A percentile compares a stretch with the other conserved stretches of the same genome.
These are phyloP conservation scores for Russula sp. DNA, from an alignment of 768 basidiomycete genomes.

Conservation along the genomic window DNA sequence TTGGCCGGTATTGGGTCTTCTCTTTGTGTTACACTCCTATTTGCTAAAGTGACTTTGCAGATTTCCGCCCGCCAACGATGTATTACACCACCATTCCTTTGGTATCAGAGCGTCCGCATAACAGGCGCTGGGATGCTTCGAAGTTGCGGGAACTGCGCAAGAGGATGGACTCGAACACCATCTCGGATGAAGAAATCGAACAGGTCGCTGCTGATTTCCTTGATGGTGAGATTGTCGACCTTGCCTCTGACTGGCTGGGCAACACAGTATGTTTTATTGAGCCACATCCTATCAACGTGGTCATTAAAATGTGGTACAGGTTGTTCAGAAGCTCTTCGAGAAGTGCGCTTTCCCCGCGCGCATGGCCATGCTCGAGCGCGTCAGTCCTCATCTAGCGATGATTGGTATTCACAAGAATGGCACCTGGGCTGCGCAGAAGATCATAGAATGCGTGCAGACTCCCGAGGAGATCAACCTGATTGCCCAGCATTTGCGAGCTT, in stretches of 20 bases:
- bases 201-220: slow-evolving; percentile 86
- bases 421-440: slow-evolving; percentile 99
- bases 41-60: slow-evolving; percentile 43
- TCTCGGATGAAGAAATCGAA: slow-evolving; percentile 84
- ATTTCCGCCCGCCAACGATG: slow-evolving; percentile 88
- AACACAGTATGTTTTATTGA: slow-evolving; percentile 64
- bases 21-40: neutral
- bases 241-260: slow-evolving; percentile 97
- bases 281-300: slow-evolving; percentile 2
- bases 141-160: slow-evolving; percentile 93
- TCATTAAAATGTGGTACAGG: slow-evolving; percentile 42
- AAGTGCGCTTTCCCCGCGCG: slow-evolving; percentile 74
- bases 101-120: slow-evolving; percentile 79
- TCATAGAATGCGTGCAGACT: slow-evolving; percentile 89
- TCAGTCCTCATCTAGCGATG: slow-evolving; percentile 91
- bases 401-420: slow-evolving; percentile 99
- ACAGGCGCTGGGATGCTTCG: slow-evolving; percentile 89
- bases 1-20: slow-evolving; percentile 63
- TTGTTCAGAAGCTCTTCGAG: slow-evolving; percentile 97
- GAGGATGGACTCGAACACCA: slow-evolving; percentile 85
- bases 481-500: slow-evolving; percentile 83
- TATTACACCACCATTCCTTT: slow-evolving; percentile 96
- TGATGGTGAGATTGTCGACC: slow-evolving; percentile 91
- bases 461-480: slow-evolving; percentile 85
- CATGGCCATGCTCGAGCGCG: slow-evolving; percentile 89